These are phyloP conservation scores for Bolboschoenus planiculmis DNA, from an alignment of 176 grass and related monocot species.

Conservation along the genomic window DNA sequence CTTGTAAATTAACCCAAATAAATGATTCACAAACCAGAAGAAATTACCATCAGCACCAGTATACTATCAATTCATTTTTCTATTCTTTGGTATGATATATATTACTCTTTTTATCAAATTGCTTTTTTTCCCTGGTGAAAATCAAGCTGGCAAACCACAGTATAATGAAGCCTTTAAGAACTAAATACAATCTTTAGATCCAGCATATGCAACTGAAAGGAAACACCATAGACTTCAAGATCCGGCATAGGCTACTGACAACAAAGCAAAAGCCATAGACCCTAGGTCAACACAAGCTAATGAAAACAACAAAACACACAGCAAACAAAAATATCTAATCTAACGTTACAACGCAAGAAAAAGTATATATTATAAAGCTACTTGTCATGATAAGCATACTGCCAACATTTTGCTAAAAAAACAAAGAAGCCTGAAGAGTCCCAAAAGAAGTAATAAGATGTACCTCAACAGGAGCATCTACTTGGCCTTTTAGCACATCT, in stretches of 20 bases:
- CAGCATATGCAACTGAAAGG: background rate
- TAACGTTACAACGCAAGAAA: background rate
- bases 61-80: background rate
- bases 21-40: background rate
- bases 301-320: background rate
- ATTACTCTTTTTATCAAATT: background rate
- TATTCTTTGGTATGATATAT: background rate
- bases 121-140: background rate
- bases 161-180: background rate
- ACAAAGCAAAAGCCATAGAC: slow-evolving; percentile 2
- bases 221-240: background rate
- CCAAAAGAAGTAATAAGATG: slow-evolving; percentile 17
- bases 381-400: background rate
- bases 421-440: background rate
- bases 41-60: background rate
- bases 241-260: background rate
- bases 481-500: slow-evolving; percentile 66
- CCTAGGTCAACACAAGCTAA: slow-evolving; percentile 5
- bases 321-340: background rate
- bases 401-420: background rate
- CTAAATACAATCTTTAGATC: background rate
- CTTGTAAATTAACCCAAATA: background rate
- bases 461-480: slow-evolving; percentile 83
- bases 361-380: background rate
- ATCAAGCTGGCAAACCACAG: background rate